phyloP scores from a whole-genome alignment of 306 rosid species.

The Sesbania bispinosa region DNA sequence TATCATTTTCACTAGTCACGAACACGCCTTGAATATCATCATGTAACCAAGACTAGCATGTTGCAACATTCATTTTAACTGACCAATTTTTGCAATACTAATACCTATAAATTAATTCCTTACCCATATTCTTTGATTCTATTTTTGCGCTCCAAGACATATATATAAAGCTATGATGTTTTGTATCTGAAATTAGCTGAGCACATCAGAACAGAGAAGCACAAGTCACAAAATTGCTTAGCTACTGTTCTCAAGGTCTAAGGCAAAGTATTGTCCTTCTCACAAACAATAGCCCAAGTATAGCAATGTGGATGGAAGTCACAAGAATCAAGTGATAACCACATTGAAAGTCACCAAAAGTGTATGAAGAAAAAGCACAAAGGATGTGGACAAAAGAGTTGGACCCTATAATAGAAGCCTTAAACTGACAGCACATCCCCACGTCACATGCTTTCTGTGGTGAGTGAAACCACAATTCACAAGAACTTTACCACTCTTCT shows the following conservation, averaged over 20 bases:
- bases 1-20: too few relatives aligned
- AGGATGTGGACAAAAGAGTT: slow-evolving; percentile 26
- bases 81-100: too few relatives aligned
- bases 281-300: slow-evolving; percentile 21
- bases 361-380: slow-evolving; percentile 1
- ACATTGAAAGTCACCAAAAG: slow-evolving; percentile 23
- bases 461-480: slow-evolving; percentile 26
- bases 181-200: neutral
- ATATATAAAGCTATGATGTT: neutral
- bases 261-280: slow-evolving; percentile 12
- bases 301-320: slow-evolving; percentile 32
- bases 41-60: too few relatives aligned
- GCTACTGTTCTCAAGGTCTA: neutral
- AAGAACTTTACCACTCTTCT: slow-evolving; percentile 28
- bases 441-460: slow-evolving; percentile 66
- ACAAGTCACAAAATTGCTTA: neutral
- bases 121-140: too few relatives aligned
- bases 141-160: too few relatives aligned
- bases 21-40: too few relatives aligned
- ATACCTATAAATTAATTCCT: too few relatives aligned
- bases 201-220: neutral
- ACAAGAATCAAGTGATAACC: slow-evolving; percentile 44
- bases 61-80: too few relatives aligned
- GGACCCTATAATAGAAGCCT: slow-evolving; percentile 31
- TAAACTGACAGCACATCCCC: slow-evolving; percentile 45